Base-by-base conservation (phyloP, 164 flowering plant species). In the Aristolochia fimbriata region DNA sequence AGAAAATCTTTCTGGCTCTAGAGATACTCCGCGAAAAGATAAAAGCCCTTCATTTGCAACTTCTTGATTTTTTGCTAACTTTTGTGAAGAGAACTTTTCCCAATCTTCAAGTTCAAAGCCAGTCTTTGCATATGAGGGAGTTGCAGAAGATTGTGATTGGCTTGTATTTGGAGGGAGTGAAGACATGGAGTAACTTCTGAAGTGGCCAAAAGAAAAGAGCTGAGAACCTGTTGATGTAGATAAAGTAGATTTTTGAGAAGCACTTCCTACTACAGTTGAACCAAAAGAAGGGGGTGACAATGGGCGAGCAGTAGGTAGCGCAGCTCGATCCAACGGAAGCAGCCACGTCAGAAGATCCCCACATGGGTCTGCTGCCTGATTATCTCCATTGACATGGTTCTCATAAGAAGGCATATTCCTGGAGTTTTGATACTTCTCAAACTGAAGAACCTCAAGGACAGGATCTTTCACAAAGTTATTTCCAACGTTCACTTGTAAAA, bases 141-240 rank as follows among this genome's bases (percentile, higher is more conserved):
- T 69, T 59, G 66, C 71, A 49, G 79, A 64, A 58, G 69, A 65
- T 48, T 78, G 30, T 41, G 83, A 72, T 31, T 86, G 76, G 19
- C 71, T 21, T 23, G 68, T 49, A 72, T 61, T 82, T 76, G 72
- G 88, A 68, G 97, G 93, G 57, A 90, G 76, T 47, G 99, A 77
- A 61, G 97, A 86, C 99, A 94, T 94, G 23, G 99, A 91, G 69
- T 94, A 85, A 73, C 99, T 94, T 73, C 97, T 85, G 63, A 94
- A 84, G 72, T 88, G 71, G 55, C 89, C 80, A 70, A 87, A 83
- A 51, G 97, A 88, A 52, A 91, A 85, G 47, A 88, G 80, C 58
- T 81, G 96, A 56, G 93, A 87, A 60, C 95, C 79, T 58, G 95
- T 77, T 57, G 97, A 77, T 12, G 80, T 64, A 53, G 87, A 70